Base-by-base conservation (phyloP, 1,139 yeast species). In the Scheffersomyces stambukii region DNA sequence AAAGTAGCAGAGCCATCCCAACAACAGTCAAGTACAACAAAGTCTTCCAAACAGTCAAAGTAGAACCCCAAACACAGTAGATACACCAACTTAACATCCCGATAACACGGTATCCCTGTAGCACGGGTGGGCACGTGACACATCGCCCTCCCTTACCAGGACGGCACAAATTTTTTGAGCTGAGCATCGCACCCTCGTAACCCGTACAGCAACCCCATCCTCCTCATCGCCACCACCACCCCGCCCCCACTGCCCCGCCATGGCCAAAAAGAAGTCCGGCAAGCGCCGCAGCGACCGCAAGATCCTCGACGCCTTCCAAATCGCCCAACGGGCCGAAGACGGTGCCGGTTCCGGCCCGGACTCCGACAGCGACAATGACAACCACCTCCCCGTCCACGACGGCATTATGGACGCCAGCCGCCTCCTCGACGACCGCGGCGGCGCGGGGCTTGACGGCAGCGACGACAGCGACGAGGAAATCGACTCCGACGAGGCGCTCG, bases 401-500 rank as follows among this genome's bases (percentile, higher is more conserved):
- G 74, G 74, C 8, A 45, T 66, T n/a, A 43, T 67, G 50, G 67
- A 64, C 48, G 73, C 73, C 19, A 47, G 67, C 18, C 55, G 50
- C 30, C 57, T 65, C 36, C 43, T 64, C 29, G 43, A 35, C 29
- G 46, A 35, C 21, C n/a, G n/a, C n/a, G n/a, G n/a, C n/a, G 38
- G 30, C 9, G 42, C 47, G 4, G 57, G 54, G 11, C 59, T 51
- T 16, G 46, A 52, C 16, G 63, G 60, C 15, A 56, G 42, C 19
- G 57, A 51, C 13, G 58, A 68, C 31, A 69, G 64, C 27, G 89
- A 81, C 49, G 89, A 81, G 46, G 89, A 81, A 36, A 57, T 79
- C 22, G 85, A 80, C 44, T 78, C 88, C 1, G 89, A 81, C 49
- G 89, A 79, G 42, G 89, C 86, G 0, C 57, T 81, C 32, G 88